Base-by-base conservation (phyloP, 306 rosid genomes). In the Ormosia semicastrata region DNA sequence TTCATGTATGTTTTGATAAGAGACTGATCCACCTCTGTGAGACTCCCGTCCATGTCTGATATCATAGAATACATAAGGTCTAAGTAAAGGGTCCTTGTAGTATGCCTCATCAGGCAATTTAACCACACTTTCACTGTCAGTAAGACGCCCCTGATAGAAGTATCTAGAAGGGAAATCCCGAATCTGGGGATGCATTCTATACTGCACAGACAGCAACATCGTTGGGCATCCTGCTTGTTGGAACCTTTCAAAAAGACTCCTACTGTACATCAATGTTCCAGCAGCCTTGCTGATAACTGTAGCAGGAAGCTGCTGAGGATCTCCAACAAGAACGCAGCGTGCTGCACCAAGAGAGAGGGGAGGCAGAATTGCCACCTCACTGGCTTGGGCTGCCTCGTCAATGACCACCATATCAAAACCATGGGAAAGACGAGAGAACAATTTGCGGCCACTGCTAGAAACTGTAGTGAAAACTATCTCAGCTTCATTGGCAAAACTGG, bases 241-340 rank as follows among this genome's bases (percentile, higher is more conserved):
- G 89, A 95, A 95, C 85, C 99, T 92, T 80, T 95, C 98, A 64
- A 95, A 95, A 69, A 95, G 97, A 81, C 99, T 95, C 80, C 99
- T 88, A 85, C 98, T 95, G 72, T 95, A 95, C 85, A 95, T 85
- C 91, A 95, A 85, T 52, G 98, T 95, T 75, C 99, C 99, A 33
- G 99, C 98, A 24, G 99, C 99, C 94, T 95, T 95, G 89, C 99
- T 95, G 73, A 95, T 95, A 83, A 95, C 99, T 24, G 98, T 95
- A 9, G 99, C 98, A 36, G 99, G 99, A 83, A 93, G 99, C 89
- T 95, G 98, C 87, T 95, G 99, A 62, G 99, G 99, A 87, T 95
- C 99, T 86, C 99, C 99, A 66, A 95, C 98, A 68, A 95, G 98
- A 87, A 95, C 99, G 77, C 99, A 95, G 8, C 99, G 86, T 36